phyloP scores from a whole-genome alignment of 768 basidiomycete genomes.

The Leccinum olivaceopallidum region DNA sequence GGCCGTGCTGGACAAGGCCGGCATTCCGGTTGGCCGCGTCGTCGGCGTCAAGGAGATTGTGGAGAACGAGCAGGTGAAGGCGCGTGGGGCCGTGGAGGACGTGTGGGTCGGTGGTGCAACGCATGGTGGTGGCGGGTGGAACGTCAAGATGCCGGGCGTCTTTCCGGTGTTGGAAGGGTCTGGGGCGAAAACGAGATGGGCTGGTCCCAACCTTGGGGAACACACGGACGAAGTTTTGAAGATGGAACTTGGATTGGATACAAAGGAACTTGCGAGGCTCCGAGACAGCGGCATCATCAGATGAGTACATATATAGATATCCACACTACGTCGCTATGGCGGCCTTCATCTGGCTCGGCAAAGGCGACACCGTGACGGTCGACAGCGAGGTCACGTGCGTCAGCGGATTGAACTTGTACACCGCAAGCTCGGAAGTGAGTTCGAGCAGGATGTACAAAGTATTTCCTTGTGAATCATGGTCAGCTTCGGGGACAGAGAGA shows the following conservation, averaged over 20 bases:
- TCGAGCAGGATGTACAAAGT: constrained; percentile 69
- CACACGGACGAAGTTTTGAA: constrained; percentile 54
- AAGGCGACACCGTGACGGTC: constrained; percentile 49
- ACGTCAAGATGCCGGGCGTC: constrained; percentile 65
- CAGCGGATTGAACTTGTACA: constrained; percentile 52
- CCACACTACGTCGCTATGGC: constrained; percentile 31
- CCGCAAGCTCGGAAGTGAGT: constrained; percentile 56
- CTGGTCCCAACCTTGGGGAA: constrained; percentile 65
- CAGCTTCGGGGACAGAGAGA: no score
- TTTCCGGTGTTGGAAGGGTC: constrained; percentile 64
- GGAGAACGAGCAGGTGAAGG: constrained; percentile 54
- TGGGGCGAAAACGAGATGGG: constrained; percentile 61
- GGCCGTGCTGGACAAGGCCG: constrained; percentile 45
- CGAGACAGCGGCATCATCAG: constrained; percentile 44
- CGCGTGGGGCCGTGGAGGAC: constrained; percentile 57
- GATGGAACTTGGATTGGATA: constrained; percentile 42
- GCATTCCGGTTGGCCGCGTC: constrained; percentile 67
- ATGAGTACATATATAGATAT: neutral
- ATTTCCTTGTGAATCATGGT: constrained; percentile 42
- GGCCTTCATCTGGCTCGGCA: constrained; percentile 55
- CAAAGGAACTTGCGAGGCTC: constrained; percentile 39
- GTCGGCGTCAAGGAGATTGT: constrained; percentile 63
- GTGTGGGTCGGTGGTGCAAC: constrained; percentile 48
- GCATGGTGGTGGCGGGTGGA: constrained; percentile 49
- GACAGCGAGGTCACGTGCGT: constrained; percentile 40